Base-by-base conservation (phyloP, 1,284 basidiomycete species). In the Wallemia hederae region DNA sequence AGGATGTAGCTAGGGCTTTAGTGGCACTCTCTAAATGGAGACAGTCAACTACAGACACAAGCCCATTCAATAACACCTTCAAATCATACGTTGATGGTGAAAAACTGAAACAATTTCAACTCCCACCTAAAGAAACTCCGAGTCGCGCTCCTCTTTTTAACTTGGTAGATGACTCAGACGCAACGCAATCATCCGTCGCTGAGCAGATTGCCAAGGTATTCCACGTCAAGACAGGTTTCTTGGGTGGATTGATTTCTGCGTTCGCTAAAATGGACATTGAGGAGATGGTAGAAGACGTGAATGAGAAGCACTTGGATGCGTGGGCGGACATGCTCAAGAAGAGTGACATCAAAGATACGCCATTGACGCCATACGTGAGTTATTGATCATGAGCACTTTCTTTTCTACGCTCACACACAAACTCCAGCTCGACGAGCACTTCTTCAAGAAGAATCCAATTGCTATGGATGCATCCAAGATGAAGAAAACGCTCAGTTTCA, bases 291-390 rank as follows among this genome's bases (percentile, higher is more conserved):
- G 85, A 89, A 66, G 85, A 89, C 60, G 85, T 88, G 67, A 90
- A 90, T 67, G 86, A 89, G 68, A 79, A 80, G 65, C 88, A 91
- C 67, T 82, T 89, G 55, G 75, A 79, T 63, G 80, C 79, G 2
- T 92, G 88, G 88, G 82, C 80, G 1, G 76, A 83, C 65, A 88
- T 92, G 83, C 75, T 88, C 62, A 73, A 74, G 22, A 77, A 73
- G 59, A 83, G 85, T 19, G 75, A 79, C 59, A 77, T 88, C 61
- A 73, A 76, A 2, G 82, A 82, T 62, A 82, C 82, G 0, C 83
- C 83, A 0, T 74, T 90, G 64, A 80, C 77, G 19, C 84, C 86
- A 0, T 91, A 86, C 70, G 80, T 88, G 25, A 15, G 56, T 58
- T 25, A 2, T 27, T 58, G 17, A 5, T 58, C 15, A 58, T 58